Conservation (phyloP, 768 basidiomycete genomes). For the Strobilomyces dryophilus region DNA sequence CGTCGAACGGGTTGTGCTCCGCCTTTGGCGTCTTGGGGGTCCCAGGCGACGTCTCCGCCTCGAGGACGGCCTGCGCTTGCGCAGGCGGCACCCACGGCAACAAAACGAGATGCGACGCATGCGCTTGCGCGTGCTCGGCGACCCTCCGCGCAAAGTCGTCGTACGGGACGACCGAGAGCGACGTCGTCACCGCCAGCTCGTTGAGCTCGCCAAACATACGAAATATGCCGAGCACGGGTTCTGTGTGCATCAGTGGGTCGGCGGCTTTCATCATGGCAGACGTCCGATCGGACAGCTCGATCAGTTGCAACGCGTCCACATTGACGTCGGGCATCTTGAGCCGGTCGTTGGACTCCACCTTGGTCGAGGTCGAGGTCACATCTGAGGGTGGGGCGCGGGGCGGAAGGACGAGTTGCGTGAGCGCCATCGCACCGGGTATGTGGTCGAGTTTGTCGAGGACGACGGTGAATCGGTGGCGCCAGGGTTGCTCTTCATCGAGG, state of each 20-base stretch:
- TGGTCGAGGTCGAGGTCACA: conserved; percentile 29
- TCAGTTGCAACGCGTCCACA: conserved; percentile 76
- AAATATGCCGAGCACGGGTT: conserved; percentile 71
- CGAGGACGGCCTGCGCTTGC: not conserved
- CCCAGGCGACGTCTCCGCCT: conserved; percentile 8
- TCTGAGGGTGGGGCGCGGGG: conserved; percentile 12
- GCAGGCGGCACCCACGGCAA: conserved; percentile 71
- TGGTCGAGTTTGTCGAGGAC: conserved; percentile 90
- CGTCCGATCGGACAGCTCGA: conserved; percentile 72
- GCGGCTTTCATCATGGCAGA: conserved; percentile 61
- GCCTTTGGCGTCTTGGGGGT: conserved; percentile 7
- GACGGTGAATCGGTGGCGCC: conserved; percentile 69
- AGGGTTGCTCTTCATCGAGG: conserved; percentile 18
- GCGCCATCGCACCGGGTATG: conserved; percentile 83
- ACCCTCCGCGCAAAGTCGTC: conserved; percentile 73
- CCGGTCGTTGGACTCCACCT: not conserved
- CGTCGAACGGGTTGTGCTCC: conserved; percentile 65
- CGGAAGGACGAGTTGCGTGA: conserved; percentile 77
- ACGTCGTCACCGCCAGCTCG: conserved; percentile 57
- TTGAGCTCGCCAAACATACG: conserved; percentile 73
- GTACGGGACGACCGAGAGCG: conserved; percentile 69
- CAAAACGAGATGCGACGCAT: conserved; percentile 69
- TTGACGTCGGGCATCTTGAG: conserved; percentile 31
- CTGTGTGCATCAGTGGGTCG: conserved; percentile 66
- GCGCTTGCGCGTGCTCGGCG: conserved; percentile 56